These are phyloP conservation scores for Canavalia ensiformis DNA, from an alignment of 306 rosid genomes.

Conservation along the genomic window DNA sequence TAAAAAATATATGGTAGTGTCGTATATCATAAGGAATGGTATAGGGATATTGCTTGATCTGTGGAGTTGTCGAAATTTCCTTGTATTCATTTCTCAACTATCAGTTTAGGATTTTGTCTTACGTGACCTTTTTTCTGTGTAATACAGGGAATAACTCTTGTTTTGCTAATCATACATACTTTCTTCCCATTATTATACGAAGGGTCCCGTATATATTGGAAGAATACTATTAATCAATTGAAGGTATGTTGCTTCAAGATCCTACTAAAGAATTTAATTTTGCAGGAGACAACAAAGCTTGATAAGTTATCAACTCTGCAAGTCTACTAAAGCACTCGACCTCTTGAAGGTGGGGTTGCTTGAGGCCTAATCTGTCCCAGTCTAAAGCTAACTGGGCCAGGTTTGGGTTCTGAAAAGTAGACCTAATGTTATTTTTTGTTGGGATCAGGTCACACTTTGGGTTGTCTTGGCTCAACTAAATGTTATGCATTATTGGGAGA, in stretches of 20 bases:
- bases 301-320: constrained; percentile 13
- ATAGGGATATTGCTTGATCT: constrained; percentile 30
- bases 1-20: constrained; percentile 6
- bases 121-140: constrained; percentile 22
- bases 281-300: background rate
- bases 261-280: constrained; percentile 30
- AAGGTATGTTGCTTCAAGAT: constrained; percentile 67
- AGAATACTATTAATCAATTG: constrained; percentile 61
- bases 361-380: background rate
- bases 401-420: background rate
- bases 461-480: background rate
- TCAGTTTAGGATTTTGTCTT: constrained; percentile 38
- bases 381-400: background rate
- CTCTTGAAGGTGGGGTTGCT: constrained; percentile 13
- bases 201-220: constrained; percentile 79
- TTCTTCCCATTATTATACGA: constrained; percentile 83
- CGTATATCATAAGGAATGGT: constrained; percentile 33
- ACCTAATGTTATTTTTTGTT: background rate
- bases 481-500: background rate
- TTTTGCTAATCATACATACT: constrained; percentile 69
- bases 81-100: constrained; percentile 33
- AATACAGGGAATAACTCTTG: constrained; percentile 76
- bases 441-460: background rate
- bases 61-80: constrained; percentile 36
- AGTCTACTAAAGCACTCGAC: background rate